Evolutionary conservation across 2,329 filamentous ascomycete species (phyloP).

Genomic region (Pyrenophora tritici-repentis): DNA sequence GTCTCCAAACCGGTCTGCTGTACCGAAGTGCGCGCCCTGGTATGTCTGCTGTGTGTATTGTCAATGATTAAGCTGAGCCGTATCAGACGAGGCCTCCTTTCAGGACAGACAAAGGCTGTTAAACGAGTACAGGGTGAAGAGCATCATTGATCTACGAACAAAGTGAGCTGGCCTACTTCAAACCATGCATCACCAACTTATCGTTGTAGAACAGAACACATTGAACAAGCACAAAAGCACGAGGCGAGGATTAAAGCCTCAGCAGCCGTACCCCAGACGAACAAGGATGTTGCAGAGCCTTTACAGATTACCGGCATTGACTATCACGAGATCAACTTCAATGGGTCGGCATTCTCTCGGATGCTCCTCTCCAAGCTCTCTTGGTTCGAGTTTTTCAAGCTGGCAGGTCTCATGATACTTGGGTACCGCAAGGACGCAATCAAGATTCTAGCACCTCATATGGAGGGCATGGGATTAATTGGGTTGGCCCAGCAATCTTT

Average conservation of each 20-base stretch:
- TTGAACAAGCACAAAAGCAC: slow-evolving; percentile 68
- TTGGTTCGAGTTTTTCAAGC: slow-evolving; percentile 67
- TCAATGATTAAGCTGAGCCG: slow-evolving; percentile 3
- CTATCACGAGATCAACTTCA: slow-evolving; percentile 73
- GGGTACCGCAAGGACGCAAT: slow-evolving; percentile 74
- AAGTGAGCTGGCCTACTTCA: slow-evolving; percentile 56
- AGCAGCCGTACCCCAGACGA: slow-evolving; percentile 53
- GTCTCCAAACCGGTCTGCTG: slow-evolving; percentile 34
- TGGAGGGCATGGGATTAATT: slow-evolving; percentile 72
- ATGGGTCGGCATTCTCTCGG: slow-evolving; percentile 71
- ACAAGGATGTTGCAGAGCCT: slow-evolving; percentile 59
- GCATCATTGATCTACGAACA: slow-evolving; percentile 79
- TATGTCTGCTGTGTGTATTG: slow-evolving; percentile 8
- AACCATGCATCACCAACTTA: slow-evolving; percentile 3
- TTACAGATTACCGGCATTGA: slow-evolving; percentile 66
- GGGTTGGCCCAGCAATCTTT: slow-evolving; percentile 73
- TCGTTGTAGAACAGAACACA: slow-evolving; percentile 68
- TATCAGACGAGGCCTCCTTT: slow-evolving; percentile 70
- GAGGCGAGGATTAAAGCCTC: slow-evolving; percentile 54
- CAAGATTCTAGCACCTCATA: slow-evolving; percentile 68
- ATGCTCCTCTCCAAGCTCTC: slow-evolving; percentile 70
- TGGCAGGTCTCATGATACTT: slow-evolving; percentile 66
- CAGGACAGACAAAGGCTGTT: slow-evolving; percentile 65
- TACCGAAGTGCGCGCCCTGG: slow-evolving; percentile 46
- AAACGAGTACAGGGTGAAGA: slow-evolving; percentile 67